Conservation (phyloP, 306 rosid species). For the Abrus precatorius region DNA sequence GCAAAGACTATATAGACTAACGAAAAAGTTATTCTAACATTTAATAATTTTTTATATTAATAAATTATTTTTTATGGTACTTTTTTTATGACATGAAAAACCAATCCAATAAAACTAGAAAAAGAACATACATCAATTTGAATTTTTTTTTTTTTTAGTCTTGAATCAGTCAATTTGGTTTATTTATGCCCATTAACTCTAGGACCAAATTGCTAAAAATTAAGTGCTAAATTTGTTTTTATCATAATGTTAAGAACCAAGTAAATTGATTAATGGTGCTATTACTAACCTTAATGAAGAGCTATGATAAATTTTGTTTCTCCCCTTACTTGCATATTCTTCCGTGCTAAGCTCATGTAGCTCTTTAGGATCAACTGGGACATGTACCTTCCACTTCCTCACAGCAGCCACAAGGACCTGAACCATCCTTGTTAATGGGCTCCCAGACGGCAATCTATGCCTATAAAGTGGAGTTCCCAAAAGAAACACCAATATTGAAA, state of each 20-base stretch:
- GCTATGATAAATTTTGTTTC: slow-evolving; percentile 62
- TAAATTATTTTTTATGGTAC: no score
- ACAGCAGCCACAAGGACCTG: slow-evolving; percentile 67
- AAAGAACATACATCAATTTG: no score
- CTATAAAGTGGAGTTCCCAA: slow-evolving; percentile 74
- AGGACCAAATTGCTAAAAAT: background rate
- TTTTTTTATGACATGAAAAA: no score
- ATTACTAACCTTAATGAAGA: slow-evolving; percentile 61
- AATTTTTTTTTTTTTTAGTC: background rate
- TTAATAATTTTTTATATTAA: no score
- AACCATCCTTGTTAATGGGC: slow-evolving; percentile 69
- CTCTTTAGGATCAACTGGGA: slow-evolving; percentile 71
- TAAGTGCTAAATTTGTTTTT: no score
- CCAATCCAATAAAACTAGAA: no score
- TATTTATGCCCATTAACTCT: background rate
- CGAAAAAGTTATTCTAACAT: no score
- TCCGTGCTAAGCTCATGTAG: slow-evolving; percentile 67
- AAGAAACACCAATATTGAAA: slow-evolving; percentile 69
- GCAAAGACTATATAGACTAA: no score
- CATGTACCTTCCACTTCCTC: slow-evolving; percentile 59
- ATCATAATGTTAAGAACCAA: no score
- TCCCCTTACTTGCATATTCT: slow-evolving; percentile 55
- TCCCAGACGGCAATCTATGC: slow-evolving; percentile 74
- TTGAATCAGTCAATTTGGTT: background rate
- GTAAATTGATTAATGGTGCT: no score